These are phyloP conservation scores for Pythium sp. DNA, from an alignment of 352 stramenopile genomes.

Conservation along the genomic window DNA sequence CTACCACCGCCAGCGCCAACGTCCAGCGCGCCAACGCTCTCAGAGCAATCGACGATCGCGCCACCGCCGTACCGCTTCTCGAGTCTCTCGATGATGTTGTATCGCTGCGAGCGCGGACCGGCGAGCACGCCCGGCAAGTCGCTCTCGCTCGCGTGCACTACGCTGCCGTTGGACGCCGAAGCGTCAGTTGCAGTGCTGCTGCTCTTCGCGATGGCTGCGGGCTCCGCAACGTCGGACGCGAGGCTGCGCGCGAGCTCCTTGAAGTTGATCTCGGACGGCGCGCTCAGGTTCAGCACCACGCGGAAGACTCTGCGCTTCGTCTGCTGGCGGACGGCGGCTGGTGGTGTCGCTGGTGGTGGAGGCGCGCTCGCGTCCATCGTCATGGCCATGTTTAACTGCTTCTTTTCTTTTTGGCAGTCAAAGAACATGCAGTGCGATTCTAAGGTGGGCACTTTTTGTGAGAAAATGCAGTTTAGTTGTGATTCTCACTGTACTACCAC, in stretches of 20 bases:
- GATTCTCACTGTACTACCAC: background rate
- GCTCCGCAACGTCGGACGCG: conserved; percentile 11
- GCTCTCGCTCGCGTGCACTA: conserved; percentile 7
- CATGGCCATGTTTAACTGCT: background rate
- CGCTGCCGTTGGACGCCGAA: background rate
- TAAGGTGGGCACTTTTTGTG: too few species aligned
- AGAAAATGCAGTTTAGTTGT: background rate
- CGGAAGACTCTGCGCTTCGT: conserved; percentile 36
- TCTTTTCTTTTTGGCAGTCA: background rate
- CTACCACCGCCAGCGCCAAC: background rate
- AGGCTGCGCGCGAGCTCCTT: conserved; percentile 47
- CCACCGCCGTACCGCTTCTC: conserved; percentile 83
- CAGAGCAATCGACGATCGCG: conserved; percentile 49
- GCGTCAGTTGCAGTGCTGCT: background rate
- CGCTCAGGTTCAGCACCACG: conserved; percentile 40
- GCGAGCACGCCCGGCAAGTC: conserved; percentile 11
- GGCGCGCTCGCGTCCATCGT: background rate
- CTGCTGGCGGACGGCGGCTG: background rate
- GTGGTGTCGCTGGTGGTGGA: background rate
- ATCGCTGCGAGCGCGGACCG: conserved; percentile 44
- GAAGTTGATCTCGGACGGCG: conserved; percentile 71
- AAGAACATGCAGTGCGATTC: background rate
- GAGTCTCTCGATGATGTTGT: conserved; percentile 85
- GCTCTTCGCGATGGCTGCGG: background rate
- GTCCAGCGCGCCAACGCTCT: conserved; percentile 15